These are phyloP conservation scores for Strobilomyces confusus DNA, from an alignment of 768 basidiomycete genomes.

Conservation along the genomic window DNA sequence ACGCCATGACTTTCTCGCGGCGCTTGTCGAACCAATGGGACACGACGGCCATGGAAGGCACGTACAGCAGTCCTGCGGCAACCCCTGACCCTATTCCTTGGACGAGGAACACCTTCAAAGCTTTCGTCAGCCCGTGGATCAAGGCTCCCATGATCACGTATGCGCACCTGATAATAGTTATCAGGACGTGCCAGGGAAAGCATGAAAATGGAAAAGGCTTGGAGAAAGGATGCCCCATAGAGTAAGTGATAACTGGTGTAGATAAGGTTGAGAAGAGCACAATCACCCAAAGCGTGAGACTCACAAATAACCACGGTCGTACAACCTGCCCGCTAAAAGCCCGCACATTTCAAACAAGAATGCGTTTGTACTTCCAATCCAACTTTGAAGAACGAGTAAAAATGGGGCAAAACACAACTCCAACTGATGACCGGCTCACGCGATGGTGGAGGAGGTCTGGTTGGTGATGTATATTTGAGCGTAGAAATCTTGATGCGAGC, in stretches of 20 bases:
- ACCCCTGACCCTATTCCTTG: conserved; percentile 51
- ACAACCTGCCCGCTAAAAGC: conserved; percentile 43
- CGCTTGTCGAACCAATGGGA: conserved; percentile 51
- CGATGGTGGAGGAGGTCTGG: conserved; percentile 36
- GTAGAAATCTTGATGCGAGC: conserved; percentile 34
- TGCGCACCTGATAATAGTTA: conserved; percentile 40
- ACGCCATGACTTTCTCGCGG: conserved; percentile 49
- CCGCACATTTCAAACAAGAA: conserved; percentile 44
- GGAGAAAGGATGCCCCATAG: conserved; percentile 27
- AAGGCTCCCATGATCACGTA: neutral
- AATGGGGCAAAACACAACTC: neutral
- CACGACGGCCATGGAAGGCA: conserved; percentile 45
- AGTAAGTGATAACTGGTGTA: conserved; percentile 21
- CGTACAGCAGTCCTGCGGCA: conserved; percentile 44
- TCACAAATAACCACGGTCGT: conserved; percentile 53
- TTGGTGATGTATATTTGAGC: conserved; percentile 34
- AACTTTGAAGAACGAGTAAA: conserved; percentile 20
- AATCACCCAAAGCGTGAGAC: conserved; percentile 4
- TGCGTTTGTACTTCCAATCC: conserved; percentile 49
- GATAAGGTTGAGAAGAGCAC: neutral
- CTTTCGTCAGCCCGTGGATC: neutral
- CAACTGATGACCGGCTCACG: conserved; percentile 28
- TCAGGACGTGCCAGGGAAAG: conserved; percentile 42
- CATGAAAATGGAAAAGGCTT: conserved; percentile 39
- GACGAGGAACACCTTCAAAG: conserved; percentile 44